Conservation (phyloP, 1,139 yeast species). For the Yamadazyma blattariae region DNA sequence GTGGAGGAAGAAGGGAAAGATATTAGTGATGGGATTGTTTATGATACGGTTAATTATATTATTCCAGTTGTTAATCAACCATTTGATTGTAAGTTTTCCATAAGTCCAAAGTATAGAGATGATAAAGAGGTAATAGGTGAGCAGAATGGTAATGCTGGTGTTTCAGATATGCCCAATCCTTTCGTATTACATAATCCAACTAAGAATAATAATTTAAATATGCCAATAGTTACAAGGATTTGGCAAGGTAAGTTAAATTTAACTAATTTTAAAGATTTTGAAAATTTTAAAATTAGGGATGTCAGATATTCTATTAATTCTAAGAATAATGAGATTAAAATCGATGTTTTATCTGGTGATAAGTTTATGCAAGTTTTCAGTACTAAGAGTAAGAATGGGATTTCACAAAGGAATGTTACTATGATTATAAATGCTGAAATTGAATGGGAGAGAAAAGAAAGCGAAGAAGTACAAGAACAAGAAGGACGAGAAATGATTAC, state of each 20-base stretch:
- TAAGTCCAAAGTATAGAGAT: conserved; percentile 36
- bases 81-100: conserved; percentile 29
- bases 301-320: conserved; percentile 23
- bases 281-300: conserved; percentile 17
- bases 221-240: conserved; percentile 44
- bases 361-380: conserved; percentile 21
- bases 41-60: conserved; percentile 24
- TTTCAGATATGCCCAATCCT: conserved; percentile 43
- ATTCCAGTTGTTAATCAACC: conserved; percentile 36
- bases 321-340: conserved; percentile 28
- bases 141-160: no score
- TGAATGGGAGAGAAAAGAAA: conserved; percentile 32
- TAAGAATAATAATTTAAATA: conserved; percentile 16
- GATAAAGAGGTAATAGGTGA: conserved; percentile 8
- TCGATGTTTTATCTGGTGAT: conserved; percentile 17
- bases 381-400: conserved; percentile 40
- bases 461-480: no score
- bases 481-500: conserved; percentile 1
- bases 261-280: conserved; percentile 13
- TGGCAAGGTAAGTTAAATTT: conserved; percentile 41
- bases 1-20: conserved; percentile 21
- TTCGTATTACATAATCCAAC: conserved; percentile 25
- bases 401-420: conserved; percentile 38
- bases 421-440: conserved; percentile 25
- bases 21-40: conserved; percentile 19